A percentile compares a stretch with the other conserved stretches of the same genome.
Conservation (phyloP, 768 basidiomycete species). For the Russula compacta region DNA sequence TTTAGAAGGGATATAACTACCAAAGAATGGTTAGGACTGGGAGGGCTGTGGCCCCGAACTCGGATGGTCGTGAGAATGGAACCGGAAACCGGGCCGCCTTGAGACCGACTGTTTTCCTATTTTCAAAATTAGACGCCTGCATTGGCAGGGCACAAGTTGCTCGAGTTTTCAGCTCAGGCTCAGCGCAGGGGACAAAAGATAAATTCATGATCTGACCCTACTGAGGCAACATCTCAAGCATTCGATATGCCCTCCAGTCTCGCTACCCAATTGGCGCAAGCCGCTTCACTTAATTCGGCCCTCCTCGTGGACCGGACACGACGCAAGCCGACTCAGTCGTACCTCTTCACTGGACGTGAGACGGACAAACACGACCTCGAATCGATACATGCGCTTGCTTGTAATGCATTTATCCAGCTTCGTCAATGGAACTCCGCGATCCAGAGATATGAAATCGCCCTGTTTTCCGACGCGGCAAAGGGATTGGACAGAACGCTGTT, state of each 20-base stretch:
- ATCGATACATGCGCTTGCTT: slow-evolving; percentile 70
- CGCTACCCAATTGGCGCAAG: slow-evolving; percentile 70
- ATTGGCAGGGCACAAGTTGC: background rate
- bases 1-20: no score
- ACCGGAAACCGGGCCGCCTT: background rate
- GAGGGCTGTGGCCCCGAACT: no score
- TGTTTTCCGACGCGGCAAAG: slow-evolving; percentile 79
- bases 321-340: slow-evolving; percentile 63
- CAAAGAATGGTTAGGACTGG: no score
- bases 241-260: slow-evolving; percentile 56
- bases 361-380: slow-evolving; percentile 85
- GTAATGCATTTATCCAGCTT: slow-evolving; percentile 71
- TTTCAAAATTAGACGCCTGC: background rate
- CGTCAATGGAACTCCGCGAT: slow-evolving; percentile 50
- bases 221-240: background rate
- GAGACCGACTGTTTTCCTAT: background rate
- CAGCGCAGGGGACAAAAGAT: background rate
- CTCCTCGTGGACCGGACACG: slow-evolving; percentile 58
- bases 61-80: no score
- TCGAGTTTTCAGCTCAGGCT: background rate
- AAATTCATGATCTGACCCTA: background rate
- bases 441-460: slow-evolving; percentile 48
- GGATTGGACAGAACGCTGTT: slow-evolving; percentile 71
- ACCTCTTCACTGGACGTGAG: slow-evolving; percentile 77
- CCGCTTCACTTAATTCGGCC: slow-evolving; percentile 68